Evolutionary conservation across 2,329 filamentous ascomycete species (phyloP), one percentile per base, ranked within the genome.

Genomic region (Phyllosticta capitalensis): DNA sequence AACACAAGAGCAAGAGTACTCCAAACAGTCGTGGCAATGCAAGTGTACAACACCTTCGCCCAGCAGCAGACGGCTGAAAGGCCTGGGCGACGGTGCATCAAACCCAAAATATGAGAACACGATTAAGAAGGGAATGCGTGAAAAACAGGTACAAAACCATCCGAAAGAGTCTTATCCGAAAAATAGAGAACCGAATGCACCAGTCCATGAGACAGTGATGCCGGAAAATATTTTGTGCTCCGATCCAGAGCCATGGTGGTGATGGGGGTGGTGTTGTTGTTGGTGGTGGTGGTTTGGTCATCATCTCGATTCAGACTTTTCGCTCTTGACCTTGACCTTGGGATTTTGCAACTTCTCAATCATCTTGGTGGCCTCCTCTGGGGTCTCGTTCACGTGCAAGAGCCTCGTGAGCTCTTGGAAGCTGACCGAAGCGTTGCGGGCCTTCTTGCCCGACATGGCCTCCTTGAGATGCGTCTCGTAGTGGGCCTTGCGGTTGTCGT

Each of bases 401-500:
- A 58, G 56, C 12, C 22, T 51, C 24, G 61, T 63, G 24, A 64
- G 64, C 21, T 68, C 63, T 5, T 70, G 65, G 53, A 68, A 65
- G 1, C 52, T 24, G 22, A 70, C 63, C 2, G 67, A 62, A 9
- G 63, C 59, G 59, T 67, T 67, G 17, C 56, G 45, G 26, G 70
- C 26, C 67, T 64, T 21, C 68, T 67, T 22, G 63, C 64, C 54
- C 67, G 69, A 61, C 68, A 67, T 20, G 65, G 66, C 19, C 66
- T 66, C 19, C 61, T 63, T 51, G 53, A 61, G 22, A 69, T 72
- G 70, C 6, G 70, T 71, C 48, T 61, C 65, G 52, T 66, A 65
- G 59, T 73, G 71, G n/a, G 65, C 68, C 60, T 65, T 66, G 59
- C 65, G 68, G 60, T 73, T 73, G 64, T 73, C 71, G 60, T 69